Evolutionary conservation across 176 grass and related monocot genomes (phyloP).

Genomic region (Zoysia japonica): DNA sequence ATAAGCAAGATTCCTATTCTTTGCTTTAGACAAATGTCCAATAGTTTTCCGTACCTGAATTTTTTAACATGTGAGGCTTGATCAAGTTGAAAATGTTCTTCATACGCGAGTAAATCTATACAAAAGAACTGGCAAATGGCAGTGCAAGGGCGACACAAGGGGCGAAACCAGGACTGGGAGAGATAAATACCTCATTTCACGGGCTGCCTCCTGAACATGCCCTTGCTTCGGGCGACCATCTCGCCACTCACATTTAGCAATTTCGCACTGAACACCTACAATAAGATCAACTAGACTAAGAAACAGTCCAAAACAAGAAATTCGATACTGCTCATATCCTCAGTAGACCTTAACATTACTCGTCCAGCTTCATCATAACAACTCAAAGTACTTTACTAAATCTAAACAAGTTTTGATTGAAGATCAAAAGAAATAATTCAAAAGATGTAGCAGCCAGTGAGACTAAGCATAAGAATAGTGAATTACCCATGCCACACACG

Average conservation of each 20-base stretch:
- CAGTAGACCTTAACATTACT: neutral
- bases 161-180: neutral
- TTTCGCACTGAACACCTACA: slow-evolving; percentile 77
- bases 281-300: slow-evolving; percentile 14
- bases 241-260: slow-evolving; percentile 78
- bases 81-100: slow-evolving; percentile 27
- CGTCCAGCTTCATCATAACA: neutral
- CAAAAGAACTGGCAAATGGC: neutral
- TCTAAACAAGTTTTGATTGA: neutral
- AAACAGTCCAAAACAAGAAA: neutral
- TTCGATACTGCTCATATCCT: neutral
- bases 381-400: neutral
- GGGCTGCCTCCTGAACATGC: slow-evolving; percentile 89
- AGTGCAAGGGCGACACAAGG: neutral
- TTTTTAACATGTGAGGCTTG: slow-evolving; percentile 29
- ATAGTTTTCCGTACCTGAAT: slow-evolving; percentile 82
- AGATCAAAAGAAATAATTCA: neutral
- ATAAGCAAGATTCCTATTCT: slow-evolving; percentile 77
- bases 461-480: neutral
- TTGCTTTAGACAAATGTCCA: slow-evolving; percentile 80
- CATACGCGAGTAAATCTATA: slow-evolving; percentile 17
- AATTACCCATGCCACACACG: slow-evolving; percentile 71
- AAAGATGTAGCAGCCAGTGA: neutral
- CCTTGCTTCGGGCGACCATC: slow-evolving; percentile 80
- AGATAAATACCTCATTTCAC: slow-evolving; percentile 72